Evolutionary conservation across 2,329 filamentous ascomycete genomes (phyloP).

Genomic region (Zymoseptoria crescenta): DNA sequence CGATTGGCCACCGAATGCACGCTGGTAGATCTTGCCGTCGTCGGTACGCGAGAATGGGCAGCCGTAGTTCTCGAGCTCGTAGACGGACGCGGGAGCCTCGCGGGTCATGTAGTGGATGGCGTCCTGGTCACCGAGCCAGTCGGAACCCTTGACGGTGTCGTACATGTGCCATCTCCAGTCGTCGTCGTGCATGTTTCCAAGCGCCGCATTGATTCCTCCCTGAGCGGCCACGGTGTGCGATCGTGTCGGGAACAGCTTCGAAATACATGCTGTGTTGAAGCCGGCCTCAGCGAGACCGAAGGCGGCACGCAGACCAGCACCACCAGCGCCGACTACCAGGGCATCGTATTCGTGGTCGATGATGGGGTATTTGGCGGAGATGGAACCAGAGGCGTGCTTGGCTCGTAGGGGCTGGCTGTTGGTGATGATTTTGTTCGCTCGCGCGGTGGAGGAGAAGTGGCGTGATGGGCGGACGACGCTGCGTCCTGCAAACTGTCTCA

Average conservation of each 20-base stretch:
- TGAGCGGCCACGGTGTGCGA: conserved; percentile 70
- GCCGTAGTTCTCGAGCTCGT: conserved; percentile 94
- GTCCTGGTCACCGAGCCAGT: conserved; percentile 96
- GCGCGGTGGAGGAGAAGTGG: conserved; percentile 78
- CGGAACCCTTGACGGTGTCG: conserved; percentile 94
- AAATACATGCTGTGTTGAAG: conserved; percentile 83
- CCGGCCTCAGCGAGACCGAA: conserved; percentile 82
- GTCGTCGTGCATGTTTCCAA: conserved; percentile 95
- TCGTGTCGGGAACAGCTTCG: conserved; percentile 78
- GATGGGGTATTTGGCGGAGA: conserved; percentile 86
- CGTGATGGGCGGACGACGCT: conserved; percentile 32
- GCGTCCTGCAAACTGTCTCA: conserved; percentile 29
- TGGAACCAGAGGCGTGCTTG: conserved; percentile 82
- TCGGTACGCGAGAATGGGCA: conserved; percentile 96
- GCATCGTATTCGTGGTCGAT: conserved; percentile 99
- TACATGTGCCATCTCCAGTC: conserved; percentile 99
- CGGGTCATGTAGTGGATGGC: conserved; percentile 98
- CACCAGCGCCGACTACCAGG: conserved; percentile 80
- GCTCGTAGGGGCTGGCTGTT: conserved; percentile 72
- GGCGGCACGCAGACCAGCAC: conserved; percentile 71
- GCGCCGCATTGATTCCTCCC: conserved; percentile 79
- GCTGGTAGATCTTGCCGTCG: conserved; percentile 96
- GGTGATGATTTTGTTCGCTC: conserved; percentile 76
- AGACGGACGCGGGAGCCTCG: conserved; percentile 82
- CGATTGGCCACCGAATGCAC: conserved; percentile 96